These are phyloP conservation scores for Cucurbita argyrosperma DNA, from an alignment of 306 rosid species.

Conservation along the genomic window DNA sequence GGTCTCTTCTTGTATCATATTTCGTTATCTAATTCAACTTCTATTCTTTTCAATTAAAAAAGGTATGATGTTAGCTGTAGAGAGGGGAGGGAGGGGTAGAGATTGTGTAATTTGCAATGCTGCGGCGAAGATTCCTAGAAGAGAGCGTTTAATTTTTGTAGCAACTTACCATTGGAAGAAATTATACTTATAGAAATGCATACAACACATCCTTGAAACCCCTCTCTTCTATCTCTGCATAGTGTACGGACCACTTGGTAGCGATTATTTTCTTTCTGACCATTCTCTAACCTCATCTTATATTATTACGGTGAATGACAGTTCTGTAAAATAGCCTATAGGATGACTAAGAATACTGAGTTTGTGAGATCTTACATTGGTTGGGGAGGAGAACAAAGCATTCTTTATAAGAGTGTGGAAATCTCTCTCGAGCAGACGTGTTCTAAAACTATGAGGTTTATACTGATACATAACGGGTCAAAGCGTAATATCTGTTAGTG, in stretches of 20 bases:
- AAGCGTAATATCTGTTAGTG: too few relatives aligned
- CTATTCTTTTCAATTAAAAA: neutral
- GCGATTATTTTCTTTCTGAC: neutral
- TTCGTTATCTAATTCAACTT: slow-evolving; percentile 8
- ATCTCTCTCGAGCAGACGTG: too few relatives aligned
- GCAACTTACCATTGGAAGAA: neutral
- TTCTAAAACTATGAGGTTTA: too few relatives aligned
- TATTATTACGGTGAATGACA: neutral
- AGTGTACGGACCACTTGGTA: neutral
- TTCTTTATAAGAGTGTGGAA: too few relatives aligned
- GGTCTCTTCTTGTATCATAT: neutral
- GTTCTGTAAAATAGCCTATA: neutral
- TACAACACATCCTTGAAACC: neutral
- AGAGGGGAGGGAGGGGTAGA: neutral
- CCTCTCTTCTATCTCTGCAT: neutral
- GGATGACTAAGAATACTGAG: neutral
- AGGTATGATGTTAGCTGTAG: neutral
- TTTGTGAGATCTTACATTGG: too few relatives aligned
- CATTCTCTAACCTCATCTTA: neutral
- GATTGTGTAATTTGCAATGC: neutral
- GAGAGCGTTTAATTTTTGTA: neutral
- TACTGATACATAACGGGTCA: too few relatives aligned
- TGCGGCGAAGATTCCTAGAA: neutral
- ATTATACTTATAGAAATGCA: neutral
- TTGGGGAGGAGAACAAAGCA: too few relatives aligned